Percentiles rank a stretch among this genome's conserved stretches.
Conservation (phyloP, 2,329 filamentous ascomycete genomes). For the Stagonosporopsis vannaccii region DNA sequence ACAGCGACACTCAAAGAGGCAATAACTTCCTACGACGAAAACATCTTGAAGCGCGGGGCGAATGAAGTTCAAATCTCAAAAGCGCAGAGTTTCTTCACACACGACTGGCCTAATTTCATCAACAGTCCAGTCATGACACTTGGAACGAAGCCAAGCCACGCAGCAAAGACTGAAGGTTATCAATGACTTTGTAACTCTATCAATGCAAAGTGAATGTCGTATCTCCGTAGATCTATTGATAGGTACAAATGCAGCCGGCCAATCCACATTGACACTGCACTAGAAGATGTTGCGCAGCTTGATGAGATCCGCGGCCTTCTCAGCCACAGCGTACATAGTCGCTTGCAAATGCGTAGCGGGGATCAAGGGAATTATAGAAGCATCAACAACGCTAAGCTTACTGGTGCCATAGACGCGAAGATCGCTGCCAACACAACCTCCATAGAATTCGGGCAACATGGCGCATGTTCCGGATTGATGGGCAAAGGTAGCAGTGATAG, state of each 20-base stretch:
- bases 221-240: conserved; percentile 2
- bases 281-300: conserved; percentile 24
- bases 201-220: neutral
- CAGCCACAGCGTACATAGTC: conserved; percentile 41
- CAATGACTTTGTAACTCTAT: conserved; percentile 7
- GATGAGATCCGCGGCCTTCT: conserved; percentile 24
- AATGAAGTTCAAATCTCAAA: conserved; percentile 45
- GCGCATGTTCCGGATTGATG: conserved; percentile 19
- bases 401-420: conserved; percentile 27
- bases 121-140: conserved; percentile 42
- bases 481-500: conserved; percentile 15
- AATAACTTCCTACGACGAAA: conserved; percentile 37
- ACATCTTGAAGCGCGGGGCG: conserved; percentile 36
- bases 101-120: conserved; percentile 41
- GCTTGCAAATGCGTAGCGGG: conserved; percentile 30
- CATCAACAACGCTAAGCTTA: conserved; percentile 32
- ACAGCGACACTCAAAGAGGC: conserved; percentile 22
- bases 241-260: neutral
- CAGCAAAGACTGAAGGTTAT: conserved; percentile 39
- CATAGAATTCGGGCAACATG: conserved; percentile 28
- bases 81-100: conserved; percentile 42
- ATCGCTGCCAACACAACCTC: conserved; percentile 25
- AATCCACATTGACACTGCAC: neutral
- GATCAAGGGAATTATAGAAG: conserved; percentile 30
- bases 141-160: conserved; percentile 40